Evolutionary conservation across 768 basidiomycete species (phyloP), one percentile per base, ranked within the genome.

Genomic region (Kwoniella dendrophila): DNA sequence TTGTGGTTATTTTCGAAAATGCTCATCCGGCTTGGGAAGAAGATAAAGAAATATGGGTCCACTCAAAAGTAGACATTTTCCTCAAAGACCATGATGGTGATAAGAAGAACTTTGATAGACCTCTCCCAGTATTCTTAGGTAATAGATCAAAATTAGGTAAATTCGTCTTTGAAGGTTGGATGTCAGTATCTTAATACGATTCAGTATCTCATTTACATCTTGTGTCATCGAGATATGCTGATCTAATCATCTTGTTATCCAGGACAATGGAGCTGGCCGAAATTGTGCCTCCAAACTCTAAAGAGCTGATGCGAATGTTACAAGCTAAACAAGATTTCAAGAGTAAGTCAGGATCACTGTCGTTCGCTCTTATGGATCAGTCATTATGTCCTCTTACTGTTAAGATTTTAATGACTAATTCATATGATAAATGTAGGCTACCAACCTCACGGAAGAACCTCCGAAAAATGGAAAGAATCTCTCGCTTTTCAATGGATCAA

Each of bases 11-110:
- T 18, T 67, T 69, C 40, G 58, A n/a, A 1, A 62, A 67, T 27
- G 64, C 68, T 38, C 70, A 72, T 48, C 70, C 70, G 2, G 54
- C 56, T 12, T 72, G 70, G 70, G 53, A 65, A 14, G 22, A 29
- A 1, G 30, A 54, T 1, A 36, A 50, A 10, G 70, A 72, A 48
- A 20, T 72, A 6, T 72, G 68, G 70, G 38, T 33, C 0, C 70
- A 72, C 41, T 58, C 68, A 8, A 56, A 55, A 32, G 61, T 65
- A 4, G 68, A 69, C 2, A 53, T 36, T 4, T 14, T 72, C 2
- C 45, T 67, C n/a, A 58, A 62, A 16, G 70, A 72, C 32, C 68
- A 61, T 49, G 33, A 48, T 3, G 65, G 67, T 18, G 36, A 43
- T n/a, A 60, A 43, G 51, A 68, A 58, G 55, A 71, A 71, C 45